Conservation (phyloP, 2,329 filamentous ascomycete species). For the Lizonia empirigonia region DNA sequence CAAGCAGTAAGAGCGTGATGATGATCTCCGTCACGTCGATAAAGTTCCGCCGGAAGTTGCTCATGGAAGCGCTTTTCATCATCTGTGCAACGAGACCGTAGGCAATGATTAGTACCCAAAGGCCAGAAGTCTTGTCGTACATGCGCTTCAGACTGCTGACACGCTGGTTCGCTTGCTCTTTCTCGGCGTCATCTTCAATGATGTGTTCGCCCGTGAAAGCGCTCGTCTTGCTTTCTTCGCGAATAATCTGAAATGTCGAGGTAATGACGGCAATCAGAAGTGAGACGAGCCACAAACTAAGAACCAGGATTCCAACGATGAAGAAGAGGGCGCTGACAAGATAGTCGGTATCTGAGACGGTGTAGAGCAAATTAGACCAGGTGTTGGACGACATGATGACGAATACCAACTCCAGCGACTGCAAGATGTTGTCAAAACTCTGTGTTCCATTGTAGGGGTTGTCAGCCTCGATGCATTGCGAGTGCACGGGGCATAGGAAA, state of each 20-base stretch:
- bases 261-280: slow-evolving; percentile 96
- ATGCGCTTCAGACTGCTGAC: slow-evolving; percentile 66
- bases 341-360: slow-evolving; percentile 90
- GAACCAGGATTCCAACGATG: slow-evolving; percentile 76
- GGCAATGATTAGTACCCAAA: slow-evolving; percentile 83
- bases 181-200: slow-evolving; percentile 44
- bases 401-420: slow-evolving; percentile 93
- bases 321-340: slow-evolving; percentile 81
- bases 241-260: slow-evolving; percentile 96
- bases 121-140: slow-evolving; percentile 73
- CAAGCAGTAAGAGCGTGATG: slow-evolving; percentile 76
- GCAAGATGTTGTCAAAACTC: slow-evolving; percentile 91
- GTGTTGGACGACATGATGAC: slow-evolving; percentile 99
- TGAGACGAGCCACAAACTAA: slow-evolving; percentile 96
- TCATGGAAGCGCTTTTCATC: slow-evolving; percentile 78
- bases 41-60: slow-evolving; percentile 61
- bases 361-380: slow-evolving; percentile 93
- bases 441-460: slow-evolving; percentile 86
- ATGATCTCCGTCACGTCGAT: slow-evolving; percentile 74
- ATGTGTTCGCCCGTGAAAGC: slow-evolving; percentile 81
- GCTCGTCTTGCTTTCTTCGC: slow-evolving; percentile 92
- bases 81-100: slow-evolving; percentile 81
- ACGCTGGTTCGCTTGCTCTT: slow-evolving; percentile 49
- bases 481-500: slow-evolving; percentile 83
- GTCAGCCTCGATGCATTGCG: slow-evolving; percentile 76